Conservation (phyloP, 768 basidiomycete species). For the Mycena metata region DNA sequence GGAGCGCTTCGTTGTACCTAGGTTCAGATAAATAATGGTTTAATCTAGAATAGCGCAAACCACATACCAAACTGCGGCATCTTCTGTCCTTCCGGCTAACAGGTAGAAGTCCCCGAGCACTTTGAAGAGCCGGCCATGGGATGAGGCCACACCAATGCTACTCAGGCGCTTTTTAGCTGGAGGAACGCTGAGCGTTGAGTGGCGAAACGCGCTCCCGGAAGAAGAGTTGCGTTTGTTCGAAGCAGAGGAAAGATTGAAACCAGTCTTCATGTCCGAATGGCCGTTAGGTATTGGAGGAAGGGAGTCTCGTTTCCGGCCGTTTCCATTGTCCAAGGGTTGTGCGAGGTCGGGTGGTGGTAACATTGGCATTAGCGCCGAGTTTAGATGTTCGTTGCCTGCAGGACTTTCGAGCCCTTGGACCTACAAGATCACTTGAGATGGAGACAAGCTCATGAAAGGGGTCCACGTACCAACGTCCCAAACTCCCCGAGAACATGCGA, state of each 20-base stretch:
- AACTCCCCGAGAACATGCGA: constrained; percentile 90
- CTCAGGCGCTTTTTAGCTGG: constrained; percentile 72
- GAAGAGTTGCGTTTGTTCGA: constrained; percentile 68
- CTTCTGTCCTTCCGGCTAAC: constrained; percentile 86
- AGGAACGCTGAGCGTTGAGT: constrained; percentile 62
- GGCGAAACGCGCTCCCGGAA: constrained; percentile 61
- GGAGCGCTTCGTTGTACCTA: constrained; percentile 90
- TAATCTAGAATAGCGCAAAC: not conserved
- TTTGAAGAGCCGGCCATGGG: constrained; percentile 90
- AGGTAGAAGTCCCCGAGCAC: constrained; percentile 91
- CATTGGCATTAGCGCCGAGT: constrained; percentile 73
- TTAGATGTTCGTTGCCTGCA: constrained; percentile 87
- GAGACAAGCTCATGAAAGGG: constrained; percentile 2
- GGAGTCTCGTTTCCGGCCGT: constrained; percentile 58
- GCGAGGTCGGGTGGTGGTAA: constrained; percentile 77
- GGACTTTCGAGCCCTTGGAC: constrained; percentile 85
- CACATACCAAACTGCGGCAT: constrained; percentile 83
- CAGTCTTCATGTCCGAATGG: constrained; percentile 66
- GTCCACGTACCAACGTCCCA: constrained; percentile 78
- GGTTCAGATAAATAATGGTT: constrained; percentile 21
- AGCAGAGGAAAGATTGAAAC: constrained; percentile 52
- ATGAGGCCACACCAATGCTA: constrained; percentile 75
- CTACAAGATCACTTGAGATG: constrained; percentile 54
- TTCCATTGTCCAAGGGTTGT: constrained; percentile 62
- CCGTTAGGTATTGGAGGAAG: constrained; percentile 64